A percentile compares a stretch with the other conserved stretches of the same genome.
phyloP scores from a whole-genome alignment of 2,329 filamentous ascomycete species.

The Colletotrichum sp. region DNA sequence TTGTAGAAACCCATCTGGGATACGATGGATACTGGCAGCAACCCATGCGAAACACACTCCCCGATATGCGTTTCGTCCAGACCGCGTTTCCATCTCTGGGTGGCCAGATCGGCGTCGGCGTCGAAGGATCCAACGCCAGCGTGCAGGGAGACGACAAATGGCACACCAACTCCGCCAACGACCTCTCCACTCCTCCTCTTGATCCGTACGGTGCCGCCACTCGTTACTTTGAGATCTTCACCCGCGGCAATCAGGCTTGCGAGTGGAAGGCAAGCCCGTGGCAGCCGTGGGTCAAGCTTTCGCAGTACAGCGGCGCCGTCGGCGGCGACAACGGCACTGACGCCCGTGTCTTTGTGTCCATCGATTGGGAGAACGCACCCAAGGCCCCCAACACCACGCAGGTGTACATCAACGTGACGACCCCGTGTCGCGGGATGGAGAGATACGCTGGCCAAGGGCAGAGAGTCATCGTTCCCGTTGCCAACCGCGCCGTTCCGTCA shows the following conservation, averaged over 20 bases:
- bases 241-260: constrained; percentile 58
- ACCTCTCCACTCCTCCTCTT: constrained; percentile 59
- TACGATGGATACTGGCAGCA: constrained; percentile 69
- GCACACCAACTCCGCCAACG: constrained; percentile 52
- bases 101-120: constrained; percentile 66
- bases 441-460: constrained; percentile 45
- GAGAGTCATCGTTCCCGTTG: constrained; percentile 59
- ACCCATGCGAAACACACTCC: constrained; percentile 72
- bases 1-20: constrained; percentile 55
- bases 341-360: constrained; percentile 54
- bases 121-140: constrained; percentile 70
- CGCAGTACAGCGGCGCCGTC: constrained; percentile 53
- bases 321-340: constrained; percentile 54
- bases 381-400: constrained; percentile 44
- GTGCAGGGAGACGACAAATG: constrained; percentile 64
- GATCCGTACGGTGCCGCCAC: constrained; percentile 61
- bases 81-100: constrained; percentile 60
- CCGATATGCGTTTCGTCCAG: constrained; percentile 65
- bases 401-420: constrained; percentile 58
- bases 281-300: constrained; percentile 56
- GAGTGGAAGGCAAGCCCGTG: constrained; percentile 55
- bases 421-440: constrained; percentile 47
- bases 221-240: constrained; percentile 69
- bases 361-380: constrained; percentile 67
- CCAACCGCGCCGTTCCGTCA: constrained; percentile 50